A percentile compares a stretch with the other conserved stretches of the same genome.
Conservation (phyloP, 345 rosid species). For the Populus tremula region DNA sequence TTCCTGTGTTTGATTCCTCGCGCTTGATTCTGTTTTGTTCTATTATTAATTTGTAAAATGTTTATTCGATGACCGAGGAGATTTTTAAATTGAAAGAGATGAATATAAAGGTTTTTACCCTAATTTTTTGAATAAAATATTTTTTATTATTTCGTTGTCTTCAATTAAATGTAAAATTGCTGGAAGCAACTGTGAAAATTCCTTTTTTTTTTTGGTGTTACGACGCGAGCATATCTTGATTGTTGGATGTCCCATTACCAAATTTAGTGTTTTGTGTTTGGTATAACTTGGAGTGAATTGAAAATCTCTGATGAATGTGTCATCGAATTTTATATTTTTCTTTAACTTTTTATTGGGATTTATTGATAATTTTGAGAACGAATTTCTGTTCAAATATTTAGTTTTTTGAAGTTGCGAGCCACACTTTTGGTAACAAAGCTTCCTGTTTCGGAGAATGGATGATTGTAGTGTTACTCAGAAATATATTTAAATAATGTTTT, state of each 20-base stretch:
- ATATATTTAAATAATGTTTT: too few species aligned
- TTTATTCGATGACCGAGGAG: not conserved
- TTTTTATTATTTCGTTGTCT: not conserved
- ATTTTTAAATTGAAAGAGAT: not conserved
- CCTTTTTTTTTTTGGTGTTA: not conserved
- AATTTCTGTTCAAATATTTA: not conserved
- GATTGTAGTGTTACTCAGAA: too few species aligned
- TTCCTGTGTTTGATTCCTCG: not conserved
- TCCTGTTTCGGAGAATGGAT: too few species aligned
- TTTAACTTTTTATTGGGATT: not conserved
- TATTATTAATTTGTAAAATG: too few species aligned
- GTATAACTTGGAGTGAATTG: not conserved
- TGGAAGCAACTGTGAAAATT: not conserved
- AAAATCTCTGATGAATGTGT: not conserved
- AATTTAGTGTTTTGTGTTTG: not conserved
- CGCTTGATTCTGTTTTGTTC: not conserved
- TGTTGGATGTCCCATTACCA: not conserved
- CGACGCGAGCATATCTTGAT: not conserved
- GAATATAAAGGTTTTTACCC: not conserved
- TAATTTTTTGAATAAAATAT: not conserved
- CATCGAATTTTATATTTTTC: not conserved
- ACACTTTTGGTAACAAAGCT: not conserved
- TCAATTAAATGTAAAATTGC: not conserved
- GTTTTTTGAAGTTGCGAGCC: not conserved
- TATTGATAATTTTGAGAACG: not conserved